phyloP scores from a whole-genome alignment of 345 rosid species.

The Ceriops decandra region DNA sequence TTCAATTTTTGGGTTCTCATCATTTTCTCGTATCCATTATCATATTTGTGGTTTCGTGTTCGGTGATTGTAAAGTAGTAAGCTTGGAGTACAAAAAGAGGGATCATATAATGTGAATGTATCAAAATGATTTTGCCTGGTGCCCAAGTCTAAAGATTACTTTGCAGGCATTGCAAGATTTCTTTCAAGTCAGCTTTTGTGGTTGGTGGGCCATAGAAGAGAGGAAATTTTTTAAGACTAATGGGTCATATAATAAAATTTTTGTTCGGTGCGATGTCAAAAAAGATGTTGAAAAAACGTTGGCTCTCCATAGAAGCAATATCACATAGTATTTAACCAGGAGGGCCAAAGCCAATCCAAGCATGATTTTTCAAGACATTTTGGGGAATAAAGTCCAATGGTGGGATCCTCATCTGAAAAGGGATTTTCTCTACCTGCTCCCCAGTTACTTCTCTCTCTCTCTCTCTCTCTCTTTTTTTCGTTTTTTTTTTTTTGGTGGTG shows the following conservation, averaged over 20 bases:
- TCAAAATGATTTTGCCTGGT: conserved; percentile 5
- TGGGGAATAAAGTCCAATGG: no score
- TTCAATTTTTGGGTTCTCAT: no score
- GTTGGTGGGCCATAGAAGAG: not conserved
- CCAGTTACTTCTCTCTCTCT: no score
- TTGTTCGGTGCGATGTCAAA: not conserved
- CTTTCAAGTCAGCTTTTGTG: conserved; percentile 13
- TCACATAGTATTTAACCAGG: no score
- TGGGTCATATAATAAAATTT: not conserved
- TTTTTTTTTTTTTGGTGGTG: no score
- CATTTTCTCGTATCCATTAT: no score
- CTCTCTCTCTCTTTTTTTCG: no score
- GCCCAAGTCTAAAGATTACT: not conserved
- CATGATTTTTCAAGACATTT: not conserved
- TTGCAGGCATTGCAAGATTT: conserved; percentile 22
- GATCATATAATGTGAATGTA: conserved; percentile 16
- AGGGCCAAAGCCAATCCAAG: not conserved
- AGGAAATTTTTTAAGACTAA: not conserved
- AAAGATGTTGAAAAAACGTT: not conserved
- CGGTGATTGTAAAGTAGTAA: not conserved
- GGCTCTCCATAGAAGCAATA: not conserved
- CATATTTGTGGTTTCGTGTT: not conserved
- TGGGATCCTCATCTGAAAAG: no score
- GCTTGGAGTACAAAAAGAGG: not conserved
- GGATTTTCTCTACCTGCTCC: no score